Evolutionary conservation across 257 asterid genomes (phyloP), one percentile per base, ranked within the genome.

Genomic region (Gardenia jasminoides): DNA sequence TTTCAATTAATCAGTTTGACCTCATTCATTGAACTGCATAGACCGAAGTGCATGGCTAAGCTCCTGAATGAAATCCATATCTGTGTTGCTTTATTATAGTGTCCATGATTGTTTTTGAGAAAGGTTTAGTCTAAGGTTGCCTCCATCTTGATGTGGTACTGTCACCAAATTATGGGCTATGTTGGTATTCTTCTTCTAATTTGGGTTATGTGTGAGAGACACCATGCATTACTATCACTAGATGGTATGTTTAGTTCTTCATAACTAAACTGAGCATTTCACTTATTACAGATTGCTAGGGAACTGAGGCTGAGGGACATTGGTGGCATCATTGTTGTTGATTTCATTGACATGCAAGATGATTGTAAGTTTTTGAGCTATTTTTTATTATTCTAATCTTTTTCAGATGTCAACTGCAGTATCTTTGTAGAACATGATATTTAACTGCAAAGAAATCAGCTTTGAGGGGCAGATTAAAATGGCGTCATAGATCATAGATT

Each of bases 321-420:
- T 82, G 99, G 98, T 86, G 98, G 99, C 82, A 92, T 96, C 80
- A 93, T 96, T 82, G 97, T 96, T 52, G 98, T 96, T 61, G 99
- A 93, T 90, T 93, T 96, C 91, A 96, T 96, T 80, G 99, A 96
- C 87, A 93, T 96, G 99, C n/a, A 87, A 81, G 96, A 92, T 75
- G 98, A 96, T 80, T 81, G 99, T 96, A 91, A 91, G 99, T 89
- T 76, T 56, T 69, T 46, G 33, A 43, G 61, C 31, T 80, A 24
- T 59, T 59, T 72, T 70, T 52, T 39, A 72, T 80, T 33, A 52
- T 19, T 46, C 77, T 73, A 81, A 67, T 67, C 67, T 50, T 65
- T 12, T 80, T 67, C 44, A 19, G 47, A 65, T 36, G 36, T 59
- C 76, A 73, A 44, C 26, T 52, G 26, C 78, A 33, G 78, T 48